Conservation (phyloP, 2,329 filamentous ascomycete genomes). For the Aspergillus udagawae region DNA sequence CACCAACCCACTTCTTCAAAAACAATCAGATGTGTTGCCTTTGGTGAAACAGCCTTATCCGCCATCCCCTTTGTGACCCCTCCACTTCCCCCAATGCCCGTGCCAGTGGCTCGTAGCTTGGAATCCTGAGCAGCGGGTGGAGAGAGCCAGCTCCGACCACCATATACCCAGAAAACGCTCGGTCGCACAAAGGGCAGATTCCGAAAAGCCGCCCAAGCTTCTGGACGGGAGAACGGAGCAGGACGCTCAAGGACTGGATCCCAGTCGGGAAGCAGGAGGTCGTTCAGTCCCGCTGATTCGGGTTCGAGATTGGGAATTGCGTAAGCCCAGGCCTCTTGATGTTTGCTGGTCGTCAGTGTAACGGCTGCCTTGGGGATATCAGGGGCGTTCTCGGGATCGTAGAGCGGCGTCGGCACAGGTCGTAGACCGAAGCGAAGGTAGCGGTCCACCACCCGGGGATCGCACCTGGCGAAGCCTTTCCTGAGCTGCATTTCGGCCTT, state of each 20-base stretch:
- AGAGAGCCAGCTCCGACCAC: conserved; percentile 14
- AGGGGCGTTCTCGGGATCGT: conserved; percentile 5
- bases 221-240: conserved; percentile 12
- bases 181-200: conserved; percentile 21
- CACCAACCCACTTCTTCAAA: conserved; percentile 17
- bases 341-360: conserved; percentile 17
- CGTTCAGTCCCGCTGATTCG: conserved; percentile 8
- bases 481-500: neutral
- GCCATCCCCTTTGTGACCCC: conserved; percentile 14
- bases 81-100: conserved; percentile 20
- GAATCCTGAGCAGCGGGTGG: conserved; percentile 9
- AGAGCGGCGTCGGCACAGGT: conserved; percentile 12
- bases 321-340: conserved; percentile 13
- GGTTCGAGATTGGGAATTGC: conserved; percentile 9
- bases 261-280: conserved; percentile 14
- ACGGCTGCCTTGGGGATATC: conserved; percentile 7
- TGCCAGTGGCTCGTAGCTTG: conserved; percentile 18
- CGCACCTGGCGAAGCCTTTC: neutral
- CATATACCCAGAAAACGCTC: conserved; percentile 22
- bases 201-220: conserved; percentile 10
- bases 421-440: neutral
- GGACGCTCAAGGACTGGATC: conserved; percentile 9
- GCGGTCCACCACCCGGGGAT: neutral
- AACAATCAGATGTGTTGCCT: conserved; percentile 10
- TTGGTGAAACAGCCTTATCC: conserved; percentile 10